Evolutionary conservation across 805 yeast species (phyloP), one percentile per base, ranked within the genome.

Genomic region (Huiozyma naganishii): DNA sequence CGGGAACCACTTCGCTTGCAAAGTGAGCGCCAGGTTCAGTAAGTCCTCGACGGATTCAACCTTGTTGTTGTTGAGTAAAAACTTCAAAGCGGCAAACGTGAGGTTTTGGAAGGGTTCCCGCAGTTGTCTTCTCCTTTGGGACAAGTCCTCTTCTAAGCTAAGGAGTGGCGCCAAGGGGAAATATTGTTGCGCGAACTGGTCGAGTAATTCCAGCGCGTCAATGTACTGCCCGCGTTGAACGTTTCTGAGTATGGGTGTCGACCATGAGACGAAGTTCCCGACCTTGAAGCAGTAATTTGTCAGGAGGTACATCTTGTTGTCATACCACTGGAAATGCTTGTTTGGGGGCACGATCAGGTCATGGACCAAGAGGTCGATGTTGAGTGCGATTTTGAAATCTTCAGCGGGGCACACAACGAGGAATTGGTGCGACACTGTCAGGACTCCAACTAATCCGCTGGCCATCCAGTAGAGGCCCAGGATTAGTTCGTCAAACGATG

Each of bases 221-320:
- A 55, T 41, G 37, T 57, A 61, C 32, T 54, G 52, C 10, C 61
- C 62, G 11, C 40, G 44, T 41, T 61, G 64, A 7, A 63, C 61
- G 6, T 51, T 50, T 28, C 49, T 52, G 17, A 63, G 43, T 9
- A 52, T 51, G 1, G 60, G 49, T 37, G 59, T 58, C 7, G 65
- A 55, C 67, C 67, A 63, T 5, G 63, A 50, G 29, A 52, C 41
- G 40, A 55, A 52, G 23, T 45, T 51, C 4, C 65, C 66, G 1
- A 54, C 42, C 29, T 54, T 53, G n/a, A 61, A 36, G 10, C 53
- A 48, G 41, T 55, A 56, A 13, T 49, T 54, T 5, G 65, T 58
- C 29, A 58, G 36, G 6, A 58, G 40, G 27, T 51, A 40, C 6
- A 60, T 29, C 30, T 48, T 49, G 36, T 49, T 52, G 23, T 50